phyloP scores from a whole-genome alignment of 2,329 filamentous ascomycete genomes.

The Alternaria infectoria region DNA sequence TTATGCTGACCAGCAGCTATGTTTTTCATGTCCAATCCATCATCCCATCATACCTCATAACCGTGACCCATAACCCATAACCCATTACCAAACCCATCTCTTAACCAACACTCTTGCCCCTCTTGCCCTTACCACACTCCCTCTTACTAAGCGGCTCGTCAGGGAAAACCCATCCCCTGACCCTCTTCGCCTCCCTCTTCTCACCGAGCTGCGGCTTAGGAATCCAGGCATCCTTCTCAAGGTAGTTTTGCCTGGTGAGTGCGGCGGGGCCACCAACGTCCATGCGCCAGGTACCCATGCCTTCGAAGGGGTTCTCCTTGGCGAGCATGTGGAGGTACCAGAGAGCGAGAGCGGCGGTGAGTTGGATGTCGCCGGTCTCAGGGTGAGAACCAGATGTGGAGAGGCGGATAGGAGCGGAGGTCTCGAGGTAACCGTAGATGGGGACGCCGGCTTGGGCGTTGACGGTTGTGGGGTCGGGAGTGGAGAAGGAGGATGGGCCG shows the following conservation, averaged over 20 bases:
- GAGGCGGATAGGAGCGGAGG: conserved; percentile 65
- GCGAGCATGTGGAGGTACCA: conserved; percentile 80
- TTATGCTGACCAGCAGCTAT: conserved; percentile 9
- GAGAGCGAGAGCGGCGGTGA: conserved; percentile 75
- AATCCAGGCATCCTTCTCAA: conserved; percentile 77
- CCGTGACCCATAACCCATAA: background rate
- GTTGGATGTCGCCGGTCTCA: conserved; percentile 53
- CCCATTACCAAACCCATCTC: background rate
- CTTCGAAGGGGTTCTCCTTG: conserved; percentile 63
- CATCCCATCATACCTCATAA: background rate
- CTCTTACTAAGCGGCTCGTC: conserved; percentile 75
- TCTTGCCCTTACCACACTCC: conserved; percentile 58
- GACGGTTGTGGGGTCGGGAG: conserved; percentile 45
- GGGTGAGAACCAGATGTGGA: conserved; percentile 48
- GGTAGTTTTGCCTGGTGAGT: conserved; percentile 71
- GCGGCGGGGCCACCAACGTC: conserved; percentile 79
- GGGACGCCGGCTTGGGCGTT: conserved; percentile 63
- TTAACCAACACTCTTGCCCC: conserved; percentile 32
- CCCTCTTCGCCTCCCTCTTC: conserved; percentile 77
- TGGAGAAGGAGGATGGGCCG: conserved; percentile 44
- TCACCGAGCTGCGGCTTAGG: conserved; percentile 73
- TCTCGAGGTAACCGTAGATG: conserved; percentile 87
- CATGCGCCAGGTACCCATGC: conserved; percentile 68
- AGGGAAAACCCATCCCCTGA: conserved; percentile 76
- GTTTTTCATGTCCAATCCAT: background rate